Evolutionary conservation across 352 stramenopile species (phyloP).

Genomic region (Phytophthora quininea): DNA sequence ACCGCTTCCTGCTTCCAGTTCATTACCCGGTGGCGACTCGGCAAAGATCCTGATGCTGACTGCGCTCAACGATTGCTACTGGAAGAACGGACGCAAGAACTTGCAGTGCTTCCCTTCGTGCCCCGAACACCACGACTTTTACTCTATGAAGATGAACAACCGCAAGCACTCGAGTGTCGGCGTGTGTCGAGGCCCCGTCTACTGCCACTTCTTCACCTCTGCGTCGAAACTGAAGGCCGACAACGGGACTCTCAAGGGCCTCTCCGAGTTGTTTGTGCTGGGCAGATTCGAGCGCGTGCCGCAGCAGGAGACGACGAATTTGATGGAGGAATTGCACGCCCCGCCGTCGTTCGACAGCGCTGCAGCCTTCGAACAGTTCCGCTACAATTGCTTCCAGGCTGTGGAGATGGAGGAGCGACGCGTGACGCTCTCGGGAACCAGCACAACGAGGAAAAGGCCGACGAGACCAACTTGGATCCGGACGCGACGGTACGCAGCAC

Average conservation of each 20-base stretch:
- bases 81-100: constrained; percentile 92
- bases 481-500: constrained; percentile 57
- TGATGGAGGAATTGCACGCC: constrained; percentile 46
- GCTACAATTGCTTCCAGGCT: constrained; percentile 81
- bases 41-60: constrained; percentile 59
- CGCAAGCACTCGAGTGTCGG: constrained; percentile 86
- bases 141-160: constrained; percentile 92
- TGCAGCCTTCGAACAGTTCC: constrained; percentile 72
- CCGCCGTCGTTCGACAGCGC: constrained; percentile 54
- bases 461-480: background rate
- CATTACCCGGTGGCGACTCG: constrained; percentile 12
- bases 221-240: constrained; percentile 36
- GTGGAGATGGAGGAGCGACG: constrained; percentile 83
- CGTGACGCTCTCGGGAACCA: constrained; percentile 23
- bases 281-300: constrained; percentile 82
- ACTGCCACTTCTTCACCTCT: constrained; percentile 71
- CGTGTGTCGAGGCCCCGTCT: constrained; percentile 80
- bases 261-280: constrained; percentile 72
- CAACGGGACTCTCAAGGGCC: constrained; percentile 35
- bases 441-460: too few species aligned
- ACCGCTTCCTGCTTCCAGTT: constrained; percentile 9
- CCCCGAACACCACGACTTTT: constrained; percentile 89
- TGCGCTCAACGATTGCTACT: constrained; percentile 78
- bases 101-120: constrained; percentile 89
- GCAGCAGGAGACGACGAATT: constrained; percentile 60